A percentile compares a stretch with the other conserved stretches of the same genome.
Conservation (phyloP, 495 filamentous ascomycete genomes). For the Neurospora hispaniola region DNA sequence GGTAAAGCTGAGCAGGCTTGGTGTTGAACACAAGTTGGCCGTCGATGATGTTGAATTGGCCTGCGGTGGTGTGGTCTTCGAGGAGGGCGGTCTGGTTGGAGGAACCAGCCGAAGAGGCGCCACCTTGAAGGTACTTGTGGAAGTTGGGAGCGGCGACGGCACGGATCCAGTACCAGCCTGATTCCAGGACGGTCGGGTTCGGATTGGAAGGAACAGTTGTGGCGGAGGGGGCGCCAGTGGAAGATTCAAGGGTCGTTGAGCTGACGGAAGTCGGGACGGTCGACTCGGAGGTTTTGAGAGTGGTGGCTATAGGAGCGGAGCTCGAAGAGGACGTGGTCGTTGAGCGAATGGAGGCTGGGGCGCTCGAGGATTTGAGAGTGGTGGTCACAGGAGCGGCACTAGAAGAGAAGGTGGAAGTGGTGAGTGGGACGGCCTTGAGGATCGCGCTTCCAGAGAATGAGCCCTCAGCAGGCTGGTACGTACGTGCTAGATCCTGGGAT, state of each 20-base stretch:
- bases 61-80: conserved; percentile 30
- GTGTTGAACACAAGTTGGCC: conserved; percentile 37
- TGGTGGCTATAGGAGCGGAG: conserved; percentile 2
- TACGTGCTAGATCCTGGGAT: conserved; percentile 3
- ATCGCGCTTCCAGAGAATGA: background rate
- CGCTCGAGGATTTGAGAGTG: conserved; percentile 1
- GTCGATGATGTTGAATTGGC: conserved; percentile 37
- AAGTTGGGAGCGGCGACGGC: conserved; percentile 41
- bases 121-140: conserved; percentile 40
- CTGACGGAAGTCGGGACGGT: conserved; percentile 1
- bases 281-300: background rate
- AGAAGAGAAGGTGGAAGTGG: conserved; percentile 9
- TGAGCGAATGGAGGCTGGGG: background rate
- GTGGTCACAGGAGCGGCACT: conserved; percentile 3
- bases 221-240: conserved; percentile 11
- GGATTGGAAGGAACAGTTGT: conserved; percentile 21
- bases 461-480: conserved; percentile 2
- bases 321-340: conserved; percentile 4
- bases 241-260: background rate
- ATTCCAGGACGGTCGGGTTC: conserved; percentile 30
- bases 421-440: background rate
- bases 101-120: conserved; percentile 20
- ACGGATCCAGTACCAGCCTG: conserved; percentile 41
- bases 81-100: conserved; percentile 22
- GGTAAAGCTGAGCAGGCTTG: conserved; percentile 6